Evolutionary conservation across 352 stramenopile species (phyloP), one percentile per base, ranked within the genome.

Genomic region (Pythium phragmiticola): DNA sequence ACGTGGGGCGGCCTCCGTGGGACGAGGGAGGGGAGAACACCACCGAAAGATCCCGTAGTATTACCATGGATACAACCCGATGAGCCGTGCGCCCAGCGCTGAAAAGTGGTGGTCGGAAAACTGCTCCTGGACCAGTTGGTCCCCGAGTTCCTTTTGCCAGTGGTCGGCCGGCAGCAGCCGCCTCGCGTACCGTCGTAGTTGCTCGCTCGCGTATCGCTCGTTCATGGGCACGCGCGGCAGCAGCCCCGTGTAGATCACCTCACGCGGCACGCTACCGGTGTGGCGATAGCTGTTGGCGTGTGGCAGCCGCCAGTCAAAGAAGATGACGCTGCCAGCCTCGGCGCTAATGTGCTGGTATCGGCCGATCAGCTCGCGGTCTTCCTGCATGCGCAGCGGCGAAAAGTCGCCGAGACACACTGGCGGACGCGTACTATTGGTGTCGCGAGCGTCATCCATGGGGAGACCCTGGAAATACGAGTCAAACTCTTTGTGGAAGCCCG

Each of bases 281-380:
- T 97, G 87, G 14, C 79, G 77, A 63, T 90, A 90, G 69, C 87
- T 92, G 70, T 96, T 97, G 39, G 88, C 89, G 63, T 96, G 89
- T 16, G 88, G 85, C 16, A 95, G 74, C 8, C 89, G 80, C 81
- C 87, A 93, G 74, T 97, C 89, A 39, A 93, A 97, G 64, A 92
- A 88, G 51, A 96, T 88, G 5, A 93, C 82, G 57, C 82, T 92
- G 13, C 89, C 89, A 21, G 88, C 82, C 36, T 69, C 51, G 16
- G 74, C 82, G 19, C 75, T 61, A 11, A 96, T 75, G 57, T 79
- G 86, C 52, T 82, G 66, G 68, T 92, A 94, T 21, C 84, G 84
- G 16, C 57, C 57, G 56, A 97, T 90, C 21, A 96, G 66, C 1
- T 73, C 76, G 3, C 80, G 74, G 51, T 97, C 89, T 66, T 94